These are phyloP conservation scores for Lotus japonicus DNA, from an alignment of 306 rosid genomes.

Conservation along the genomic window DNA sequence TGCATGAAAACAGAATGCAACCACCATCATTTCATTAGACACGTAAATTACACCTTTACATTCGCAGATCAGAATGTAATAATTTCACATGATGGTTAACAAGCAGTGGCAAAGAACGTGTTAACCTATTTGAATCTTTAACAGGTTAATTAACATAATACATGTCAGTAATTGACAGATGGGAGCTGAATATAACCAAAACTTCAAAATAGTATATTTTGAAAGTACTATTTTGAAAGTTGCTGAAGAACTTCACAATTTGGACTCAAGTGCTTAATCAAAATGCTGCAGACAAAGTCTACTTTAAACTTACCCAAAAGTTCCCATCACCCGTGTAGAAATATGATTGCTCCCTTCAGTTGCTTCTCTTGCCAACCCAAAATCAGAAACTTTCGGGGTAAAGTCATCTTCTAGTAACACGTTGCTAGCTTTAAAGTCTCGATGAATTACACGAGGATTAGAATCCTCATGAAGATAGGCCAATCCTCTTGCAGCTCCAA, in stretches of 20 bases:
- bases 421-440: slow-evolving; percentile 93
- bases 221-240: background rate
- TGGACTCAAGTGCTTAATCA: background rate
- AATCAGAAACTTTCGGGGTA: slow-evolving; percentile 94
- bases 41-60: background rate
- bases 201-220: background rate
- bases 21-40: background rate
- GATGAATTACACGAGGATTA: slow-evolving; percentile 92
- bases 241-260: slow-evolving; percentile 13
- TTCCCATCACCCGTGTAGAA: slow-evolving; percentile 95
- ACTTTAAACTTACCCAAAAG: slow-evolving; percentile 62
- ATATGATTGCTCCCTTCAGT: slow-evolving; percentile 92
- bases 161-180: background rate
- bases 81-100: slow-evolving; percentile 1
- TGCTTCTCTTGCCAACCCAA: slow-evolving; percentile 96
- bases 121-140: background rate
- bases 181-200: background rate
- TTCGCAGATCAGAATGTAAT: slow-evolving; percentile 11
- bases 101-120: slow-evolving; percentile 3
- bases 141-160: background rate
- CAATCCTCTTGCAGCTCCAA: slow-evolving; percentile 97
- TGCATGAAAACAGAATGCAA: background rate
- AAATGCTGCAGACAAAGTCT: slow-evolving; percentile 19
- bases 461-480: slow-evolving; percentile 98
- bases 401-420: slow-evolving; percentile 86